Percentiles rank a stretch among this genome's conserved stretches.
Evolutionary conservation across 2,329 filamentous ascomycete genomes (phyloP).

Genomic region (Arthroderma uncinatum): DNA sequence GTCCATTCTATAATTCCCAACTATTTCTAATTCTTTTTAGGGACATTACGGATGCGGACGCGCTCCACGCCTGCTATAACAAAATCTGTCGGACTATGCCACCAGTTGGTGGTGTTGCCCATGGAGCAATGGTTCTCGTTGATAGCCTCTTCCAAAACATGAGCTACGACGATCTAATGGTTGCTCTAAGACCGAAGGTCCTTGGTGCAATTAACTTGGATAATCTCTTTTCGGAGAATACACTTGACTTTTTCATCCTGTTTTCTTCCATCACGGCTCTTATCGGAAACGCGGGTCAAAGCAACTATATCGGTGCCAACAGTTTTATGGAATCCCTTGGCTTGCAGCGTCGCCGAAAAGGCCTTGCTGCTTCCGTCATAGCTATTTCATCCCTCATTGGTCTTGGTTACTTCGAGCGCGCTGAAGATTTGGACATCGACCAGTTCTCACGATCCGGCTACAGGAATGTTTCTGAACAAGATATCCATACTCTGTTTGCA

Average conservation of each 20-base stretch:
- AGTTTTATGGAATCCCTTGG: slow-evolving; percentile 32
- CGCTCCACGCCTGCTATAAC: slow-evolving; percentile 11
- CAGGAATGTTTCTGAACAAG: slow-evolving; percentile 33
- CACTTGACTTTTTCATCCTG: slow-evolving; percentile 15
- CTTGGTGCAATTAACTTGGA: slow-evolving; percentile 23
- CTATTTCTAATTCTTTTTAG: slow-evolving; percentile 5
- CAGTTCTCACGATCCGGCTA: not conserved
- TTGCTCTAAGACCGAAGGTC: slow-evolving; percentile 31
- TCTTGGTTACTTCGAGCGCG: slow-evolving; percentile 11
- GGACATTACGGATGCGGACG: slow-evolving; percentile 15
- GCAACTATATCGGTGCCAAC: slow-evolving; percentile 35
- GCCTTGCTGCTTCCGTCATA: slow-evolving; percentile 10
- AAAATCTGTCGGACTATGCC: slow-evolving; percentile 17
- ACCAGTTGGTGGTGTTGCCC: slow-evolving; percentile 20
- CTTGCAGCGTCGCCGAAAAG: slow-evolving; percentile 2
- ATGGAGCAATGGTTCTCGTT: slow-evolving; percentile 29
- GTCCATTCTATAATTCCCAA: not conserved
- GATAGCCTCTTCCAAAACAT: slow-evolving; percentile 28
- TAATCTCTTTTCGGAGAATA: slow-evolving; percentile 12
- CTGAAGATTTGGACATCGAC: not conserved
- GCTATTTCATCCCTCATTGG: slow-evolving; percentile 8
- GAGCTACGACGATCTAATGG: slow-evolving; percentile 23
- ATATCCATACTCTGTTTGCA: slow-evolving; percentile 43
- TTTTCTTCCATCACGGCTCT: slow-evolving; percentile 15
- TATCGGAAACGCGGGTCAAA: slow-evolving; percentile 29